phyloP scores from a whole-genome alignment of 2,329 filamentous ascomycete species.

The Leptographium wingfieldii region DNA sequence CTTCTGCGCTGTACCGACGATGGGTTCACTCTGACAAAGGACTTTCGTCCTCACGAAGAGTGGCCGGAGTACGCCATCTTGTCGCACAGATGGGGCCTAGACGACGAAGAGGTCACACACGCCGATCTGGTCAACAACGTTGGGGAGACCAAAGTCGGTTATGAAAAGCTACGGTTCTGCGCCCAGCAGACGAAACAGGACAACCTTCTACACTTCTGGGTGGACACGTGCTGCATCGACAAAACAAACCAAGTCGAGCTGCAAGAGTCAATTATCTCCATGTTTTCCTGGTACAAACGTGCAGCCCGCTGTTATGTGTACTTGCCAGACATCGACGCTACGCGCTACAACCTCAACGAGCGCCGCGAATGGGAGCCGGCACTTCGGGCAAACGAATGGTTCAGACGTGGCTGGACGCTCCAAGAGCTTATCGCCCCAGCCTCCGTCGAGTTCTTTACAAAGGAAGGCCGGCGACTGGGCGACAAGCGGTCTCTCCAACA shows the following conservation, averaged over 20 bases:
- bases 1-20: neutral
- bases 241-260: slow-evolving; percentile 6
- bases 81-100: slow-evolving; percentile 16
- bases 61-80: slow-evolving; percentile 11
- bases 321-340: slow-evolving; percentile 1
- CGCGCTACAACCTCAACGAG: neutral
- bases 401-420: neutral
- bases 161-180: slow-evolving; percentile 5
- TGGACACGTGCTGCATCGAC: slow-evolving; percentile 9
- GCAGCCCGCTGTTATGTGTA: slow-evolving; percentile 6
- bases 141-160: slow-evolving; percentile 1
- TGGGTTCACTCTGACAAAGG: neutral
- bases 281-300: slow-evolving; percentile 8
- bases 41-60: neutral
- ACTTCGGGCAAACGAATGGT: slow-evolving; percentile 4
- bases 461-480: slow-evolving; percentile 13
- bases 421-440: slow-evolving; percentile 15
- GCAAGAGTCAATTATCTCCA: slow-evolving; percentile 6
- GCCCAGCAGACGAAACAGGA: neutral
- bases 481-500: slow-evolving; percentile 14
- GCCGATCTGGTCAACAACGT: slow-evolving; percentile 8
- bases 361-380: neutral
- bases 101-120: slow-evolving; percentile 8
- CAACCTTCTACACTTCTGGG: slow-evolving; percentile 4
- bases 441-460: slow-evolving; percentile 17